phyloP scores from a whole-genome alignment of 768 basidiomycete genomes.

The Boletus sensibilis region DNA sequence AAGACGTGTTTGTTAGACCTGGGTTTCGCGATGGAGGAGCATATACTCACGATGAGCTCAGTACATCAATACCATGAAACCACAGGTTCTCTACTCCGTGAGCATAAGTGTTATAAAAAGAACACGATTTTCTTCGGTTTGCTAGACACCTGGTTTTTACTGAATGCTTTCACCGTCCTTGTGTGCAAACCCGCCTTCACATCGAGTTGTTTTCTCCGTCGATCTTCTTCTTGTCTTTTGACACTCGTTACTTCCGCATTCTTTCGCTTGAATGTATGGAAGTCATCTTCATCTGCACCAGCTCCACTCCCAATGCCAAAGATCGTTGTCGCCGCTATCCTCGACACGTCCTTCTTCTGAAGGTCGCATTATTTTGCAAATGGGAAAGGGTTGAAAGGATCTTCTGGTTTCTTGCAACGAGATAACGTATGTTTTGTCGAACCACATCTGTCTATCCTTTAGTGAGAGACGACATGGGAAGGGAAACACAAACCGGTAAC shows the following conservation, averaged over 20 bases:
- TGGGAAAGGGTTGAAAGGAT: constrained; percentile 69
- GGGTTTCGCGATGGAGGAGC: background rate
- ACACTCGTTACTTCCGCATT: constrained; percentile 58
- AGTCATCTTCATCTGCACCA: constrained; percentile 95
- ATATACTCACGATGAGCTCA: background rate
- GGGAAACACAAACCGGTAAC: constrained; percentile 58
- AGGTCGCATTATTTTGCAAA: constrained; percentile 81
- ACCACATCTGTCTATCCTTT: constrained; percentile 59
- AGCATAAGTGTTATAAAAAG: constrained; percentile 35
- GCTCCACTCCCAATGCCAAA: constrained; percentile 44
- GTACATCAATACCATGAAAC: background rate
- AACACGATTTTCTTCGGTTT: constrained; percentile 47
- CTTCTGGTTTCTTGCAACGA: constrained; percentile 65
- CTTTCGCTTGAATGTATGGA: constrained; percentile 74
- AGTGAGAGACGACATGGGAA: background rate
- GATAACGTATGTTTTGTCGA: constrained; percentile 76
- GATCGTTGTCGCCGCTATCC: constrained; percentile 19
- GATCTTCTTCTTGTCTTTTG: constrained; percentile 55
- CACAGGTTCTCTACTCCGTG: background rate
- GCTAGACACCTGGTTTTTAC: constrained; percentile 22
- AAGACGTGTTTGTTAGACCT: background rate
- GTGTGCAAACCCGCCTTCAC: constrained; percentile 46
- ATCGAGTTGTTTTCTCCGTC: constrained; percentile 40
- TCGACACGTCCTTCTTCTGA: constrained; percentile 51
- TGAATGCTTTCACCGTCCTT: constrained; percentile 38